phyloP scores from a whole-genome alignment of 148 eudicot genomes.

The Talinum fruticosum region DNA sequence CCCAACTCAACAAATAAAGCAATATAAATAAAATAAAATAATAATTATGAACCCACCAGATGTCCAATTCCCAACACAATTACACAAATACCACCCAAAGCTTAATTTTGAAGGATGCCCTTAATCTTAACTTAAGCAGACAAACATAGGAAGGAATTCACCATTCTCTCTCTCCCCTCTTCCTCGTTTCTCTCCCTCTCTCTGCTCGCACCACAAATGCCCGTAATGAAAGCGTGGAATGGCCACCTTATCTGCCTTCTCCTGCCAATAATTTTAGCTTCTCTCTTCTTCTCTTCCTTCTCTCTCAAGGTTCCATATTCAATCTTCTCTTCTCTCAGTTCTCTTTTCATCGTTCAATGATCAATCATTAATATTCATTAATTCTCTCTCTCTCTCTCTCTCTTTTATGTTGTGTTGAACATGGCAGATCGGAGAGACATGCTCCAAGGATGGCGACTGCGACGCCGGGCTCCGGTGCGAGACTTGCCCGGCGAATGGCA shows the following conservation, averaged over 20 bases:
- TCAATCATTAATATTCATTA: neutral
- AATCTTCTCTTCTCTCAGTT: neutral
- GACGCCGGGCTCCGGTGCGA: constrained; percentile 48
- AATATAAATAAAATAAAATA: neutral
- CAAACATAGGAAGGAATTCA: neutral
- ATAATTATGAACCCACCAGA: neutral
- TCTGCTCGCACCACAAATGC: neutral
- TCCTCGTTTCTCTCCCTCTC: neutral
- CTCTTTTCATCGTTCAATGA: neutral
- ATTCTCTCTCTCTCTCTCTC: neutral
- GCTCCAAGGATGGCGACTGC: constrained; percentile 42
- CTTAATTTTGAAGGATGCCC: too few relatives aligned
- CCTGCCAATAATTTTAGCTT: constrained; percentile 23
- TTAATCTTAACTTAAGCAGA: neutral
- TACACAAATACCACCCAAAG: neutral
- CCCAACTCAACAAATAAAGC: neutral
- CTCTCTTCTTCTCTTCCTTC: constrained; percentile 18
- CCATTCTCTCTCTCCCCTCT: neutral
- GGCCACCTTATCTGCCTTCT: constrained; percentile 2
- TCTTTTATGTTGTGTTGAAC: neutral
- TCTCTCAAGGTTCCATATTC: constrained; percentile 29
- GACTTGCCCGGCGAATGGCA: constrained; percentile 62
- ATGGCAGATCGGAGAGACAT: constrained; percentile 67
- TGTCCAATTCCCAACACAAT: neutral
- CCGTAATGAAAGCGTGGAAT: constrained; percentile 24